A percentile compares a stretch with the other conserved stretches of the same genome.
Conservation (phyloP, 192 early-diverging fungal species). For the Rhizophagus clarus region DNA sequence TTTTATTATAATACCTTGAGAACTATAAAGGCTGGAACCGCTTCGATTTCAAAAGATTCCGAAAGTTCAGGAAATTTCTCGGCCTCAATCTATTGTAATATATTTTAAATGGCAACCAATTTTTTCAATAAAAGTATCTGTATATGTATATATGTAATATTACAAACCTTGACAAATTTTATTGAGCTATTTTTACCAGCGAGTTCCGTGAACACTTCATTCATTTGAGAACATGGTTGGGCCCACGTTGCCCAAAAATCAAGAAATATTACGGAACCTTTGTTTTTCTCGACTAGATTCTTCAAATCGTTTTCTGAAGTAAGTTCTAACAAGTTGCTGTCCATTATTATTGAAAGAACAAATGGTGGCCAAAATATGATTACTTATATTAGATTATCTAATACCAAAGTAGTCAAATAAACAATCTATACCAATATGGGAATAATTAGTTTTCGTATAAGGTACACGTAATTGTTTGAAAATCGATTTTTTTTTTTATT, state of each 20-base stretch:
- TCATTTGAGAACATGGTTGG: conserved; percentile 88
- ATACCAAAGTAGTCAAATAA: too few relatives aligned
- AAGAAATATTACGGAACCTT: conserved; percentile 52
- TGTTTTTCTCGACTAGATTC: conserved; percentile 5
- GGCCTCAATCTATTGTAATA: conserved; percentile 68
- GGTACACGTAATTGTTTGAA: background rate
- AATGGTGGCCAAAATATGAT: too few relatives aligned
- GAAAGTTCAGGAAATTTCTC: conserved; percentile 89
- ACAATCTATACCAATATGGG: background rate
- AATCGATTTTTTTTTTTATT: background rate
- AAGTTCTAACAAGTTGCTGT: conserved; percentile 16
- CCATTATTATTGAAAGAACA: background rate
- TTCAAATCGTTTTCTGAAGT: conserved; percentile 15
- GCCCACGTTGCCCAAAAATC: conserved; percentile 96
- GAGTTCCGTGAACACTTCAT: conserved; percentile 86
- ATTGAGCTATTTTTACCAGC: conserved; percentile 74
- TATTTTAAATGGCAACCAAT: background rate
- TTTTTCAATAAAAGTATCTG: background rate
- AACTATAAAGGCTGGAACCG: conserved; percentile 90
- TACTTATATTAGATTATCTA: too few relatives aligned
- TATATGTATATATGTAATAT: background rate
- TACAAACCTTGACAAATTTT: conserved; percentile 72
- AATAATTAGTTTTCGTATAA: background rate
- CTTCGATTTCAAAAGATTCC: conserved; percentile 85
- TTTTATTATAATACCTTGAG: conserved; percentile 57